phyloP scores from a whole-genome alignment of 768 basidiomycete genomes.

The Leccinum subtestaceum region DNA sequence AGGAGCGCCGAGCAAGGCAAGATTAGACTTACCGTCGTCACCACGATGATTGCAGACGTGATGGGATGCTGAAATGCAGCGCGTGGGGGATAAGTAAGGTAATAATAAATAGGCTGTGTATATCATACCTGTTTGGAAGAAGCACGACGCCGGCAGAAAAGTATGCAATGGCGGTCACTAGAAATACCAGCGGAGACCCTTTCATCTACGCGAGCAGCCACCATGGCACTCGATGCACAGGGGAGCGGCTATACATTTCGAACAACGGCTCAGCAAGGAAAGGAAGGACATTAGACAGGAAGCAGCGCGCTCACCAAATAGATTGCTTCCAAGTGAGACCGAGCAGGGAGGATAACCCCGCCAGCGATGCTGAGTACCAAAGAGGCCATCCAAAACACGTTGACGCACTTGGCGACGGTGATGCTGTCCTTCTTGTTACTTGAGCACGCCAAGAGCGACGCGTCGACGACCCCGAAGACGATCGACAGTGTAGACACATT shows the following conservation, averaged over 20 bases:
- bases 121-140: slow-evolving; percentile 59
- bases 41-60: slow-evolving; percentile 68
- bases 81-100: background rate
- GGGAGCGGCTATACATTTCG: slow-evolving; percentile 38
- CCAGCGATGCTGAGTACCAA: slow-evolving; percentile 51
- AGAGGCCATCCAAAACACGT: slow-evolving; percentile 53
- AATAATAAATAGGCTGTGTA: background rate
- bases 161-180: slow-evolving; percentile 77
- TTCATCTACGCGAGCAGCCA: slow-evolving; percentile 77
- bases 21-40: slow-evolving; percentile 48
- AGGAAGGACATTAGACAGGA: background rate
- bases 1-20: background rate
- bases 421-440: slow-evolving; percentile 26
- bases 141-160: slow-evolving; percentile 73
- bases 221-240: slow-evolving; percentile 52
- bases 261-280: background rate
- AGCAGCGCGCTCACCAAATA: slow-evolving; percentile 40
- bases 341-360: slow-evolving; percentile 39
- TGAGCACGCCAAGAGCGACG: slow-evolving; percentile 46
- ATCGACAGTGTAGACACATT: slow-evolving; percentile 55
- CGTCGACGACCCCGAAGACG: slow-evolving; percentile 51
- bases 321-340: slow-evolving; percentile 56
- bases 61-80: slow-evolving; percentile 42
- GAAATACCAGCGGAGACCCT: slow-evolving; percentile 75
- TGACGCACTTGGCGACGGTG: slow-evolving; percentile 38